phyloP scores from a whole-genome alignment of 2,329 filamentous ascomycete genomes.

The Penicillium oxalicum region DNA sequence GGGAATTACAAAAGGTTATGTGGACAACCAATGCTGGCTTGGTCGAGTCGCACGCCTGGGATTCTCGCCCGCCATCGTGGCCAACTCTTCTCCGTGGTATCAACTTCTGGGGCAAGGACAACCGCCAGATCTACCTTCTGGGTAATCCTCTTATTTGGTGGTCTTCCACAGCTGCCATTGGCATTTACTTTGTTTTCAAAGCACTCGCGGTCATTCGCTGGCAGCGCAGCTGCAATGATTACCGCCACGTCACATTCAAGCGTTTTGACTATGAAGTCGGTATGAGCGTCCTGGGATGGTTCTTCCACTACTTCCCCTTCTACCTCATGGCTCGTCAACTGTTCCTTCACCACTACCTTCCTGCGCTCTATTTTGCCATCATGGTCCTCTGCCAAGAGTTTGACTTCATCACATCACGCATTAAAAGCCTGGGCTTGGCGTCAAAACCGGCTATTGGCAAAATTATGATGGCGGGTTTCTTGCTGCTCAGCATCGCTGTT shows the following conservation, averaged over 20 bases:
- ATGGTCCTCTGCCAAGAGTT: slow-evolving; percentile 82
- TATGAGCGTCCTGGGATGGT: slow-evolving; percentile 85
- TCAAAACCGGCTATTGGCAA: slow-evolving; percentile 69
- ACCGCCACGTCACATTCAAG: slow-evolving; percentile 75
- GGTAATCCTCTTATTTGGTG: slow-evolving; percentile 96
- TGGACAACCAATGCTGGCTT: slow-evolving; percentile 97
- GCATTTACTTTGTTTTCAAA: slow-evolving; percentile 76
- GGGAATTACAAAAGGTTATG: slow-evolving; percentile 96
- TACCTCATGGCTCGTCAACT: slow-evolving; percentile 97
- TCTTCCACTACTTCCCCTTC: slow-evolving; percentile 98
- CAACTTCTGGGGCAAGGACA: slow-evolving; percentile 96
- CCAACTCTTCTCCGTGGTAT: slow-evolving; percentile 87
- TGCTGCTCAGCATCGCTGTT: slow-evolving; percentile 65
- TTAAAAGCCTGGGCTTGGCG: slow-evolving; percentile 61
- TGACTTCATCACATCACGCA: slow-evolving; percentile 73
- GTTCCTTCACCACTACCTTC: slow-evolving; percentile 98
- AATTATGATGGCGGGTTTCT: slow-evolving; percentile 64
- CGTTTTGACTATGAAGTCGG: slow-evolving; percentile 97
- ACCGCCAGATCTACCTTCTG: slow-evolving; percentile 93
- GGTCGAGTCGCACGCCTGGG: slow-evolving; percentile 95
- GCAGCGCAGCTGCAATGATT: slow-evolving; percentile 90
- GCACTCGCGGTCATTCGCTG: slow-evolving; percentile 80
- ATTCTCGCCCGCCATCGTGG: slow-evolving; percentile 91
- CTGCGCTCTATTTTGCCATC: slow-evolving; percentile 90
- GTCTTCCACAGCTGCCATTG: slow-evolving; percentile 72